Base-by-base conservation (phyloP, 176 grass and related monocot genomes). In the Elaeis guineensis region DNA sequence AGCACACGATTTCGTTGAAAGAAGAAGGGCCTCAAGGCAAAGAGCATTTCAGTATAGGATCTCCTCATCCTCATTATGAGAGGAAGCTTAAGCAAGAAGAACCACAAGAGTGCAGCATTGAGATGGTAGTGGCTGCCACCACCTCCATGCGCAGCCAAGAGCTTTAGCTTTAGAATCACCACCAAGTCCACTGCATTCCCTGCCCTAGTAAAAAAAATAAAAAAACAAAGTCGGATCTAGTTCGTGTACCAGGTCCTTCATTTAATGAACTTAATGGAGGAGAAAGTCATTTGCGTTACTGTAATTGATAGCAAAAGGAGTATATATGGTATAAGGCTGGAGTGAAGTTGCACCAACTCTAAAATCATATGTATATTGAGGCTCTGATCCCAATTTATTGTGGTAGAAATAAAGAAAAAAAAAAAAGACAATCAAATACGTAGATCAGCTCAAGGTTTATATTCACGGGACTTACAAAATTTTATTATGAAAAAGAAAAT, bases 31-130 rank as follows among this genome's bases (percentile, higher is more conserved):
- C 64, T 52, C 50, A 66, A 16, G 16, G 64, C 49, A 23, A 66
- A 53, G 5, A 19, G 17, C 50, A 54, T 66, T 4, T 66, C 64
- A n/a, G 64, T 28, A 23, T 54, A 54, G 20, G 64, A 53, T 9
- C 64, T 50, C 50, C 49, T 26, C 50, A 26, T 54, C 24, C 50
- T 21, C 49, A 54, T 17, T 5, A 22, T 50, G 16, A 66, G 48
- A 3, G 64, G 64, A 26, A 66, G 50, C 50, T 66, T 54, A 17
- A 66, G 64, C 25, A 66, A 28, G 64, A 66, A 66, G 64, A 66
- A 53, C 64, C 64, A 66, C 23, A 66, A n/a, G 49, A 66, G 64
- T 23, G 64, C 64, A 26, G 54, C 64, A 53, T 54, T 50, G 23
- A 66, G 64, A 29, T 54, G 64, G 51, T 21, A 66, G 50, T 66